These are phyloP conservation scores for Zygoascus meyerae DNA, from an alignment of 1,139 yeast genomes.

Conservation along the genomic window DNA sequence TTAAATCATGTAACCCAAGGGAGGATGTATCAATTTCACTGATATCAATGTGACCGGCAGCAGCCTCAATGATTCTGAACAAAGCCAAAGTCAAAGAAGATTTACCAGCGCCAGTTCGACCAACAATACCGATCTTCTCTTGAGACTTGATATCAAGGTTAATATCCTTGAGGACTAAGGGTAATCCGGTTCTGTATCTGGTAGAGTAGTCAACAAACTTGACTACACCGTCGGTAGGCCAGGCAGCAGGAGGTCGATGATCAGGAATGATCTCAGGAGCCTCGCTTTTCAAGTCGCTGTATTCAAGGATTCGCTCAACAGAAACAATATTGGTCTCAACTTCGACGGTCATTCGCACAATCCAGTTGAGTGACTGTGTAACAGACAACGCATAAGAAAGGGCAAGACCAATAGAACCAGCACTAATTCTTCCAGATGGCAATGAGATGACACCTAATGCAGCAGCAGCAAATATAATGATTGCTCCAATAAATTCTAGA, in stretches of 20 bases:
- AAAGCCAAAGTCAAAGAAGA: conserved; percentile 84
- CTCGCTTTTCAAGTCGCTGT: conserved; percentile 66
- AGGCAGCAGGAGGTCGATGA: conserved; percentile 59
- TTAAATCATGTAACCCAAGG: conserved; percentile 77
- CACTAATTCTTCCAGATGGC: conserved; percentile 61
- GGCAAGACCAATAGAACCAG: conserved; percentile 91
- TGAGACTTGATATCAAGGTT: conserved; percentile 60
- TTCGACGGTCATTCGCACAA: conserved; percentile 96
- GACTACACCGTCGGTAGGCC: conserved; percentile 80
- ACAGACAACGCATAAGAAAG: conserved; percentile 88
- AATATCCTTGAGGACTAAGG: conserved; percentile 69
- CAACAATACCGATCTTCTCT: conserved; percentile 90
- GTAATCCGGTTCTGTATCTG: conserved; percentile 78
- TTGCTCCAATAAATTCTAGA: conserved; percentile 81
- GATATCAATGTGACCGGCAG: conserved; percentile 63
- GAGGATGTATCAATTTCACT: conserved; percentile 63
- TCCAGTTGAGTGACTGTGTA: conserved; percentile 93
- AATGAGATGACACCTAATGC: conserved; percentile 70
- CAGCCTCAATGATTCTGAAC: conserved; percentile 83
- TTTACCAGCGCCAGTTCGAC: conserved; percentile 97
- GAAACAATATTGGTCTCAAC: conserved; percentile 96
- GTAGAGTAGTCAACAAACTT: conserved; percentile 72
- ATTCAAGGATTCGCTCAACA: conserved; percentile 90
- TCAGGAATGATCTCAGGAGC: conserved; percentile 72
- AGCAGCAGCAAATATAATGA: conserved; percentile 81